A percentile compares a stretch with the other conserved stretches of the same genome.
These are phyloP conservation scores for Protomyces arabidopsidicola DNA, from an alignment of 1,139 yeast genomes.

Conservation along the genomic window DNA sequence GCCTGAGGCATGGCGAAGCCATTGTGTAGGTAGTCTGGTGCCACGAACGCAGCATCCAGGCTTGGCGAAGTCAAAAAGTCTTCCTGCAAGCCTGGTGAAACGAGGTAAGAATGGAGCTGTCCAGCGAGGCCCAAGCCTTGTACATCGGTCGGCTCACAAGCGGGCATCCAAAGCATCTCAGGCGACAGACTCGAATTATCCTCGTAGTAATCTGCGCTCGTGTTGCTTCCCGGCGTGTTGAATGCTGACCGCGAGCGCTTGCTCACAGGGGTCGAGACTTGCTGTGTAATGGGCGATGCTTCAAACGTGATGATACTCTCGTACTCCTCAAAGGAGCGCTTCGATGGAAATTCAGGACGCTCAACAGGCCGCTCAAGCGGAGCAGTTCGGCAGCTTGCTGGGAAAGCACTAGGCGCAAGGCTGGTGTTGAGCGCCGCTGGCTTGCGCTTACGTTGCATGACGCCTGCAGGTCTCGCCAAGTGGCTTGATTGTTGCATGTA, in stretches of 20 bases:
- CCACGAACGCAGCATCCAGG: not conserved
- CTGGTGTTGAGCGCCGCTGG: slow-evolving; percentile 14
- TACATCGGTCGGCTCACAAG: not conserved
- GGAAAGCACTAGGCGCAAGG: not conserved
- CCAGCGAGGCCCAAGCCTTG: not conserved
- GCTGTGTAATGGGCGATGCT: not conserved
- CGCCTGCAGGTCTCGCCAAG: slow-evolving; percentile 2
- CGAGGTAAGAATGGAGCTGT: not conserved
- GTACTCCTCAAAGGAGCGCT: slow-evolving; percentile 24
- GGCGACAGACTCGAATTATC: not conserved
- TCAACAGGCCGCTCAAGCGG: slow-evolving; percentile 8
- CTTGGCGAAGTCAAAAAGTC: not conserved
- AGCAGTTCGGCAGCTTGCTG: slow-evolving; percentile 10
- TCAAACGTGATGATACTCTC: not conserved
- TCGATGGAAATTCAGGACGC: slow-evolving; percentile 7
- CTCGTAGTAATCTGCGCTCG: not conserved
- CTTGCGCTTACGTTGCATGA: slow-evolving; percentile 16
- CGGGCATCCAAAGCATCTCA: not conserved
- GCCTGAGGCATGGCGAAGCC: not conserved
- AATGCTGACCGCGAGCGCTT: slow-evolving; percentile 15
- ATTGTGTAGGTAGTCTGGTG: not conserved
- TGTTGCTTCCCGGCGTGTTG: not conserved
- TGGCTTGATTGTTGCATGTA: not conserved
- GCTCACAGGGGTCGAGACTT: slow-evolving; percentile 15
- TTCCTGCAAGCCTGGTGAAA: not conserved